phyloP scores from a whole-genome alignment of 352 stramenopile species.

The Phytophthora nicotianae region DNA sequence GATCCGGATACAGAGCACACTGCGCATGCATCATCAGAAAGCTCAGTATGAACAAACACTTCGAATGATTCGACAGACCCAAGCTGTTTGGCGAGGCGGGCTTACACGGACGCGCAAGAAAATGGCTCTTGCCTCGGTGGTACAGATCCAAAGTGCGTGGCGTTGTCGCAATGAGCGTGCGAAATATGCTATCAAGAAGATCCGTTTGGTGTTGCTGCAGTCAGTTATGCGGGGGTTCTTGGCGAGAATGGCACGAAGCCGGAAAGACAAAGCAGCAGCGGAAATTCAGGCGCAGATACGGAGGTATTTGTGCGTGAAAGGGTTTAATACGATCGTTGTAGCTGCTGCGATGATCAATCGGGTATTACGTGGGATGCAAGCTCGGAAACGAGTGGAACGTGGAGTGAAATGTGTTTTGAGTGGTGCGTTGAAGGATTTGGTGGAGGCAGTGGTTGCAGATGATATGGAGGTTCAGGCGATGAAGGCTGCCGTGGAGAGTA shows the following conservation, averaged over 20 bases:
- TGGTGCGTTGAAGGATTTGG: slow-evolving; percentile 6
- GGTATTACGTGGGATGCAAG: slow-evolving; percentile 38
- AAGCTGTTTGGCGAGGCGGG: slow-evolving; percentile 38
- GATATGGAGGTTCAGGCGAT: slow-evolving; percentile 1
- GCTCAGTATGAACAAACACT: slow-evolving; percentile 22
- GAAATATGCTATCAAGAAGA: slow-evolving; percentile 38
- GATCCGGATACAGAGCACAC: slow-evolving; percentile 32
- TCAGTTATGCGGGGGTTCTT: slow-evolving; percentile 34
- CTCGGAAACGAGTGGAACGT: slow-evolving; percentile 12
- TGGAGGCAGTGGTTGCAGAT: slow-evolving; percentile 6
- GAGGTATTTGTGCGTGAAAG: slow-evolving; percentile 19
- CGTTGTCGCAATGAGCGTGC: slow-evolving; percentile 30
- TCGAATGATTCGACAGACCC: slow-evolving; percentile 25
- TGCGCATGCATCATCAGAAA: slow-evolving; percentile 34
- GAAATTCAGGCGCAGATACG: slow-evolving; percentile 42
- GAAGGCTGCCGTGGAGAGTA: slow-evolving; percentile 6
- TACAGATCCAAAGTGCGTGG: slow-evolving; percentile 42
- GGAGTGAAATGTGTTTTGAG: slow-evolving; percentile 9
- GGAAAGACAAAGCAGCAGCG: slow-evolving; percentile 23
- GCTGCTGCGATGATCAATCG: slow-evolving; percentile 41
- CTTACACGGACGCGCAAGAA: slow-evolving; percentile 22
- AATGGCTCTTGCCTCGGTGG: slow-evolving; percentile 22
- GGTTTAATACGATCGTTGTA: slow-evolving; percentile 19
- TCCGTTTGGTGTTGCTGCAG: slow-evolving; percentile 39
- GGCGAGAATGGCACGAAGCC: slow-evolving; percentile 10